Conservation (phyloP, 495 filamentous ascomycete genomes). For the Aspergillus affinis region DNA sequence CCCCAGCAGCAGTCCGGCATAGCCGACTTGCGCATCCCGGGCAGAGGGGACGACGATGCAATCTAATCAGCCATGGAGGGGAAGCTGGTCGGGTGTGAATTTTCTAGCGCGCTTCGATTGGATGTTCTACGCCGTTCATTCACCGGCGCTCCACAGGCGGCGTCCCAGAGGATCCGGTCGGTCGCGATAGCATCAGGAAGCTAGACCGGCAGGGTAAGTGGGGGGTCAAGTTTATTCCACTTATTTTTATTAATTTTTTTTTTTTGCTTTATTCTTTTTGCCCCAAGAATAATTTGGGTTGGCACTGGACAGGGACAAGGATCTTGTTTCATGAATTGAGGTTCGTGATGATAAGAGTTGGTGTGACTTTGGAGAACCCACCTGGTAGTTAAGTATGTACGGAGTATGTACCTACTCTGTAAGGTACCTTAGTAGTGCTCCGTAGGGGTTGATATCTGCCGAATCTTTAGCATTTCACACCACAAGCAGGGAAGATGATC, state of each 20-base stretch:
- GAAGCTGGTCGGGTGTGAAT: conserved; percentile 14
- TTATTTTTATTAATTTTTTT: not conserved
- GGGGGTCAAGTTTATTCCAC: not conserved
- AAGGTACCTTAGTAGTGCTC: no score
- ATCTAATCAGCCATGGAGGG: not conserved
- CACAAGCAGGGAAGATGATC: not conserved
- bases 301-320: not conserved
- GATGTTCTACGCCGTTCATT: conserved; percentile 17
- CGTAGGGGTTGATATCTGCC: not conserved
- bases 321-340: not conserved
- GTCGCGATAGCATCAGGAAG: not conserved
- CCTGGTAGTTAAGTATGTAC: no score
- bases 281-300: no score
- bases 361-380: no score
- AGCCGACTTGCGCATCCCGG: not conserved
- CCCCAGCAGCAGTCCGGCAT: not conserved
- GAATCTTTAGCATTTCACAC: not conserved
- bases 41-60: not conserved
- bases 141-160: conserved; percentile 14
- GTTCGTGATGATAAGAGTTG: not conserved
- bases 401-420: no score
- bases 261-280: no score
- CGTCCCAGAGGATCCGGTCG: not conserved
- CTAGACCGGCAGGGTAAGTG: conserved; percentile 7
- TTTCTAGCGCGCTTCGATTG: conserved; percentile 27